Conservation (phyloP, 140 eudicot genomes). For the Anethum foeniculum region DNA sequence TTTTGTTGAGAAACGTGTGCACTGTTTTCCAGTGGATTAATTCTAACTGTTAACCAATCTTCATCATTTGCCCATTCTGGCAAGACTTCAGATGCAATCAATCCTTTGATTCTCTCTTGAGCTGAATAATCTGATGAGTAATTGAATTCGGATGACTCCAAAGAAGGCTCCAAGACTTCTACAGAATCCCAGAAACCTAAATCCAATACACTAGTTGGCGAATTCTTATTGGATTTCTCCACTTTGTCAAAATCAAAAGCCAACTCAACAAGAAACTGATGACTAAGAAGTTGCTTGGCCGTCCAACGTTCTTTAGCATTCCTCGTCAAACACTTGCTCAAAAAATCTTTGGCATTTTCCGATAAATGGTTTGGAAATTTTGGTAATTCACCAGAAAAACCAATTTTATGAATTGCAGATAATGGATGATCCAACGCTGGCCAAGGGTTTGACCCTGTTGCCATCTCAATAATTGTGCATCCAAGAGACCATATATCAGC, state of each 20-base stretch:
- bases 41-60: constrained; percentile 63
- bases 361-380: constrained; percentile 18
- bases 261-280: neutral
- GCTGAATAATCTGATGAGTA: constrained; percentile 17
- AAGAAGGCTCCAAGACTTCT: constrained; percentile 22
- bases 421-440: constrained; percentile 35
- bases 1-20: neutral
- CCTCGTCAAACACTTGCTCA: constrained; percentile 9
- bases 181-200: constrained; percentile 63
- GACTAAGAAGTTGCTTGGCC: neutral
- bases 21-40: constrained; percentile 6
- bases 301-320: constrained; percentile 15
- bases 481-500: constrained; percentile 62
- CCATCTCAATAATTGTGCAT: constrained; percentile 48
- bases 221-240: constrained; percentile 12
- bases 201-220: constrained; percentile 69
- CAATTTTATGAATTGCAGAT: constrained; percentile 34
- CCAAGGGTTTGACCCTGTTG: constrained; percentile 47
- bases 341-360: neutral
- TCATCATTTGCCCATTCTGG: constrained; percentile 45
- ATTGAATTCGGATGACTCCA: neutral
- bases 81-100: constrained; percentile 18
- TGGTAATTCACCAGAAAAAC: constrained; percentile 31
- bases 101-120: constrained; percentile 33
- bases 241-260: constrained; percentile 3